These are phyloP conservation scores for Fraxinus paxiana DNA, from an alignment of 305 asterid genomes.

Conservation along the genomic window DNA sequence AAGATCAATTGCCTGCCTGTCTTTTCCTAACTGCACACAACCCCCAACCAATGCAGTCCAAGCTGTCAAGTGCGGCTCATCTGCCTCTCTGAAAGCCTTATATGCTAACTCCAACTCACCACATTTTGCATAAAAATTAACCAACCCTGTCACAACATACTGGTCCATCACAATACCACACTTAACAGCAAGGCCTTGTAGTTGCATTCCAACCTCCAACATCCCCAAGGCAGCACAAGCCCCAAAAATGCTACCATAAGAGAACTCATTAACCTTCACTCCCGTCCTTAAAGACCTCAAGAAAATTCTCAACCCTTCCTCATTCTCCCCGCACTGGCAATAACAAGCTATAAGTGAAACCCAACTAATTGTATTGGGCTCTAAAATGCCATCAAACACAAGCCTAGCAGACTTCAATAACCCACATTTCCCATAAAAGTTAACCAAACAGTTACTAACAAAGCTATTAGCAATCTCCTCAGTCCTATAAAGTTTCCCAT, in stretches of 20 bases:
- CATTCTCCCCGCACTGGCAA: conserved; percentile 53
- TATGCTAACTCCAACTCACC: conserved; percentile 47
- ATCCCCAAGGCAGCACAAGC: conserved; percentile 55
- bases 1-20: conserved; percentile 47
- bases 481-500: conserved; percentile 51
- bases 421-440: conserved; percentile 78
- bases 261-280: conserved; percentile 53
- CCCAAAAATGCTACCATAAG: conserved; percentile 50
- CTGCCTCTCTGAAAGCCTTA: conserved; percentile 49
- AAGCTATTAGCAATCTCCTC: conserved; percentile 42
- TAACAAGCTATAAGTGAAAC: conserved; percentile 56
- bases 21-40: conserved; percentile 47
- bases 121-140: conserved; percentile 67
- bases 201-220: conserved; percentile 53
- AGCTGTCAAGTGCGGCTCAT: conserved; percentile 48
- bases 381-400: conserved; percentile 56
- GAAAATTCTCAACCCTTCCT: conserved; percentile 54
- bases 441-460: conserved; percentile 57
- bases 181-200: conserved; percentile 55
- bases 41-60: conserved; percentile 86
- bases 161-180: conserved; percentile 51
- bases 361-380: conserved; percentile 57
- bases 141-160: conserved; percentile 55
- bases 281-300: conserved; percentile 46
- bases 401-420: conserved; percentile 47